A percentile compares a stretch with the other conserved stretches of the same genome.
Conservation (phyloP, 1,284 basidiomycete genomes). For the Cryptococcus sp. region DNA sequence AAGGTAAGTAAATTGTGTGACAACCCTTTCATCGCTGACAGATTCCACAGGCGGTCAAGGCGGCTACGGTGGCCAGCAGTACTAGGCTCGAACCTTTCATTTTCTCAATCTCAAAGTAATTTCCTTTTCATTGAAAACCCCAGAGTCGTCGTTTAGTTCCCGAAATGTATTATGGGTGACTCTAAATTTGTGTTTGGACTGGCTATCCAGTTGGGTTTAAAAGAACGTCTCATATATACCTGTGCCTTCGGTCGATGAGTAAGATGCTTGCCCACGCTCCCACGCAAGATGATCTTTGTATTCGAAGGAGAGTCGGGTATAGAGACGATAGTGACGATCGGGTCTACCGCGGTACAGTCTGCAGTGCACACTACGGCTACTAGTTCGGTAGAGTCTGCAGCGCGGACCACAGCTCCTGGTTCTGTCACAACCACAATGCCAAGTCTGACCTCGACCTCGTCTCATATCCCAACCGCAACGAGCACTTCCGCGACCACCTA, state of each 20-base stretch:
- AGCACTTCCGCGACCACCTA: background rate
- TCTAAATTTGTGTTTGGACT: slow-evolving; percentile 1
- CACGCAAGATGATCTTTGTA: background rate
- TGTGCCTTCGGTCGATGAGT: too few species aligned
- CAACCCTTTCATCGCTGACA: background rate
- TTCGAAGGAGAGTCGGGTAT: background rate
- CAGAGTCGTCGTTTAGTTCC: background rate
- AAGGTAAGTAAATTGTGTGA: background rate
- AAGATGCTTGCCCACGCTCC: too few species aligned
- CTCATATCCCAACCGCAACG: too few species aligned
- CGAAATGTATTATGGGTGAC: slow-evolving; percentile 9
- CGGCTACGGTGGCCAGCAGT: background rate
- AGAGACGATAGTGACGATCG: background rate
- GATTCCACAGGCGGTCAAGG: too few species aligned
- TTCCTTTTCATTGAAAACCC: slow-evolving; percentile 1
- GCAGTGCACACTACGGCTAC: too few species aligned
- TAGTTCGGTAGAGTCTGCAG: too few species aligned
- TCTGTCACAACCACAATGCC: too few species aligned
- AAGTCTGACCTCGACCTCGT: too few species aligned
- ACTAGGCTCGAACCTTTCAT: background rate
- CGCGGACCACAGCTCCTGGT: too few species aligned
- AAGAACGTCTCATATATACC: background rate
- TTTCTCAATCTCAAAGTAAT: background rate
- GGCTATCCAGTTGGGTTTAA: background rate
- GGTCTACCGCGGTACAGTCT: background rate